These are phyloP conservation scores for Suillus paluster DNA, from an alignment of 768 basidiomycete genomes.

Conservation along the genomic window DNA sequence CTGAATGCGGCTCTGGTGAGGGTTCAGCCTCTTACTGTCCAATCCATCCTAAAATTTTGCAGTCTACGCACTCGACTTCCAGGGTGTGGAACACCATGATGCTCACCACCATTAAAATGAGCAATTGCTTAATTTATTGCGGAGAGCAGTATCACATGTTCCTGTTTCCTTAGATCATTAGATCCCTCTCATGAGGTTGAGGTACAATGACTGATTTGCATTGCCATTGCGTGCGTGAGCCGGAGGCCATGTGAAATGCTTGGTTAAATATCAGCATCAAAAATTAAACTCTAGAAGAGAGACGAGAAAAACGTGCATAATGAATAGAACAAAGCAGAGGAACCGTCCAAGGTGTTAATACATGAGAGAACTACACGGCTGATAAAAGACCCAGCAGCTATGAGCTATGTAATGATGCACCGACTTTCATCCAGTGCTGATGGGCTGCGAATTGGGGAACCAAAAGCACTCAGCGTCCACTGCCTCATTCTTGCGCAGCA, in stretches of 20 bases:
- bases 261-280: not conserved
- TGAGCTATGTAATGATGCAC: constrained; percentile 2
- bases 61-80: constrained; percentile 81
- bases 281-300: not conserved
- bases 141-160: not conserved
- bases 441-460: constrained; percentile 11
- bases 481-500: constrained; percentile 12
- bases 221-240: not conserved
- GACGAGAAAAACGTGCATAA: not conserved
- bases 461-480: constrained; percentile 14
- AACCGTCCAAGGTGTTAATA: too few species aligned
- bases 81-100: constrained; percentile 57
- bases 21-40: constrained; percentile 14
- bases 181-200: not conserved
- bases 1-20: constrained; percentile 92
- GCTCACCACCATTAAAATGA: constrained; percentile 48
- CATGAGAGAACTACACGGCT: too few species aligned
- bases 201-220: not conserved
- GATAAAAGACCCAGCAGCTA: not conserved
- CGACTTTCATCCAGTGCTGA: constrained; percentile 4
- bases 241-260: too few species aligned
- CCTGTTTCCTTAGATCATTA: not conserved
- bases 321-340: too few species aligned
- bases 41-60: constrained; percentile 13
- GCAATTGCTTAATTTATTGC: not conserved